Evolutionary conservation across 2,329 filamentous ascomycete genomes (phyloP).

Genomic region (Phyllosticta ampelicida): DNA sequence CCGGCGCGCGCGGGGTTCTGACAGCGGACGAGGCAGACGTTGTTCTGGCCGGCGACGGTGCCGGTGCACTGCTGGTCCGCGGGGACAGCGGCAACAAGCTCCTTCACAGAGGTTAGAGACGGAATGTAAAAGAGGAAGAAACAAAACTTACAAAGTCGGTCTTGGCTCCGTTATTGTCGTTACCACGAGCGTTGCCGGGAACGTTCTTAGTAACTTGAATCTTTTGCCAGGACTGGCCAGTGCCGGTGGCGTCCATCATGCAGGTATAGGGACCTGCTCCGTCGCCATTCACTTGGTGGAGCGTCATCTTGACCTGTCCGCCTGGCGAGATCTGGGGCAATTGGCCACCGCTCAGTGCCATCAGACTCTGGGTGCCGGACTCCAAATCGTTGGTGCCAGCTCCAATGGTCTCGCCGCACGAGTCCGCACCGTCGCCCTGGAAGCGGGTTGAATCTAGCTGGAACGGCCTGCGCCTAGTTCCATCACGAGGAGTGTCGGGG

Average conservation of each 20-base stretch:
- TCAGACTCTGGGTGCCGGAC: conserved; percentile 46
- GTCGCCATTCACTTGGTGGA: conserved; percentile 58
- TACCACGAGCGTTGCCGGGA: conserved; percentile 41
- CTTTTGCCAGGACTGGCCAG: conserved; percentile 42
- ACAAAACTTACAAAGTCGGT: conserved; percentile 15
- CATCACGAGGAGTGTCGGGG: conserved; percentile 49
- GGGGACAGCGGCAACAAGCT: conserved; percentile 49
- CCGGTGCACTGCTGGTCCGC: conserved; percentile 48
- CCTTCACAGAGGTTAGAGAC: conserved; percentile 20
- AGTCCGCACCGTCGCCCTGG: conserved; percentile 40
- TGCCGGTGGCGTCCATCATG: conserved; percentile 53
- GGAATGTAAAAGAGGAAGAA: neutral
- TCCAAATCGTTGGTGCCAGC: conserved; percentile 47
- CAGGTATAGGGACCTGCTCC: conserved; percentile 56
- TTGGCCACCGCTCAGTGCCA: conserved; percentile 44
- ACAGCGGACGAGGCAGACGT: conserved; percentile 53
- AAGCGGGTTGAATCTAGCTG: conserved; percentile 56
- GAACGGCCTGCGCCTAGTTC: conserved; percentile 49
- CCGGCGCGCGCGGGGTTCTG: conserved; percentile 50
- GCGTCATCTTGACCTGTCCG: conserved; percentile 49
- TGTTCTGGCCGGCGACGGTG: conserved; percentile 46
- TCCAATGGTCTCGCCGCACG: conserved; percentile 48
- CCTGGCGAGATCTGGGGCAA: conserved; percentile 51
- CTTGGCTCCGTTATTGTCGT: conserved; percentile 8
- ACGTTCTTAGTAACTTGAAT: conserved; percentile 47